These are phyloP conservation scores for Fragaria vesca DNA, from an alignment of 306 rosid genomes.

Conservation along the genomic window DNA sequence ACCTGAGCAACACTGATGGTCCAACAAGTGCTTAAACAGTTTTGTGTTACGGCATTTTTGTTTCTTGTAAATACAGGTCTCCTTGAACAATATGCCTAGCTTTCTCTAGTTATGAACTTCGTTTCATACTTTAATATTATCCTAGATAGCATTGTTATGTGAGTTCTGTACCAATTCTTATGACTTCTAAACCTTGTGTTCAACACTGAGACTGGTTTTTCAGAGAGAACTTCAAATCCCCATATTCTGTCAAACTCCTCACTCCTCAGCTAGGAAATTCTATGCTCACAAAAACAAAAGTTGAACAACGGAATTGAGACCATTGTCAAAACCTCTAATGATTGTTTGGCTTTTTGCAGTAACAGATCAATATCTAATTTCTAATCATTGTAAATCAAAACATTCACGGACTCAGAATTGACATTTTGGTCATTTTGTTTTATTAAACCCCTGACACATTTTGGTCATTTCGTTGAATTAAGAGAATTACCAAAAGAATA, in stretches of 20 bases:
- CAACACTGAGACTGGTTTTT: background rate
- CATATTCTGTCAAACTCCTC: background rate
- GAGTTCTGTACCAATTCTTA: background rate
- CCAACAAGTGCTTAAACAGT: background rate
- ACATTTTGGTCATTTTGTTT: background rate
- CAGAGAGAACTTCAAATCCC: background rate
- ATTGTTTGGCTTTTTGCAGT: background rate
- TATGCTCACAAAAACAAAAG: background rate
- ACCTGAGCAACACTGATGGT: background rate
- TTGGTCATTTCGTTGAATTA: background rate
- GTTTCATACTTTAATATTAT: background rate
- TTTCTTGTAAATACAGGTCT: background rate
- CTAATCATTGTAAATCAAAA: background rate
- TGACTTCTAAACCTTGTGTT: background rate
- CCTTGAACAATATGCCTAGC: background rate
- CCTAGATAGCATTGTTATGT: background rate
- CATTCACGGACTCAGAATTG: background rate
- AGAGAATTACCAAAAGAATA: background rate
- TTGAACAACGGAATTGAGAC: background rate
- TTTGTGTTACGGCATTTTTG: background rate
- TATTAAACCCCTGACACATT: background rate
- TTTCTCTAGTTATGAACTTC: background rate
- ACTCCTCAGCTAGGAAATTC: background rate
- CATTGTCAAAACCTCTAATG: background rate
- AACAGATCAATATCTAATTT: background rate